Evolutionary conservation across 768 basidiomycete species (phyloP).

Genomic region (Fomitopsis pulvina): DNA sequence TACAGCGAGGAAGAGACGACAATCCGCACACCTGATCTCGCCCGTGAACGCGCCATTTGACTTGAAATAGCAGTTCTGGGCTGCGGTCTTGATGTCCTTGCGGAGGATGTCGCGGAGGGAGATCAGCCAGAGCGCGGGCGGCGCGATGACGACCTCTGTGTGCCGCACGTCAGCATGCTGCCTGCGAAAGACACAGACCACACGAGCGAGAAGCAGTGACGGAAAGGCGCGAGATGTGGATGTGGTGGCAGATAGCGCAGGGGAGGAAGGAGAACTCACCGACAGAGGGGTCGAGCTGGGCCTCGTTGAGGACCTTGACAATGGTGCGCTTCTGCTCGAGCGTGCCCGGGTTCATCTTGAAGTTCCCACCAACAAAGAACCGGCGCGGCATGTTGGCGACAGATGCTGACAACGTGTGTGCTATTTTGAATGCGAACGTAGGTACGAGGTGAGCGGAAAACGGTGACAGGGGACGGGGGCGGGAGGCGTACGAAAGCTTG

Average conservation of each 20-base stretch:
- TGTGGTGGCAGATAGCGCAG: neutral
- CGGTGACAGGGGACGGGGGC: neutral
- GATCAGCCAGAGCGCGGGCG: slow-evolving; percentile 84
- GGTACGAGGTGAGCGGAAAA: too few relatives aligned
- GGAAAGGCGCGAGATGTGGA: too few relatives aligned
- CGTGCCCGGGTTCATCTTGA: slow-evolving; percentile 91
- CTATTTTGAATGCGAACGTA: too few relatives aligned
- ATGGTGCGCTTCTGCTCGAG: slow-evolving; percentile 59
- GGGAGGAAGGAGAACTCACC: slow-evolving; percentile 44
- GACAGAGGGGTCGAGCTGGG: slow-evolving; percentile 66
- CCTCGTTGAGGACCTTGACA: slow-evolving; percentile 67
- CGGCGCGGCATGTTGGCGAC: slow-evolving; percentile 57
- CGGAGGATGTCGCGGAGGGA: slow-evolving; percentile 55
- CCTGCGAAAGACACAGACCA: too few relatives aligned
- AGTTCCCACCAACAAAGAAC: slow-evolving; percentile 97
- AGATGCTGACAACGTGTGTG: too few relatives aligned
- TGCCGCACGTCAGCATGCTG: slow-evolving; percentile 8
- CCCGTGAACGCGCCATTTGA: slow-evolving; percentile 86
- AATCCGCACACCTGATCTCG: slow-evolving; percentile 71
- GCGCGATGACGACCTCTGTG: slow-evolving; percentile 94
- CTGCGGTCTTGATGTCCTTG: slow-evolving; percentile 70
- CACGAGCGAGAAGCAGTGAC: too few relatives aligned
- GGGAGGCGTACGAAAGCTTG: neutral
- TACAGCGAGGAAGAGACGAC: too few relatives aligned
- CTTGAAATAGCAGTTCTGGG: slow-evolving; percentile 89